Conservation (phyloP, 192 early-diverging fungal genomes). For the Cladochytrium replicatum region DNA sequence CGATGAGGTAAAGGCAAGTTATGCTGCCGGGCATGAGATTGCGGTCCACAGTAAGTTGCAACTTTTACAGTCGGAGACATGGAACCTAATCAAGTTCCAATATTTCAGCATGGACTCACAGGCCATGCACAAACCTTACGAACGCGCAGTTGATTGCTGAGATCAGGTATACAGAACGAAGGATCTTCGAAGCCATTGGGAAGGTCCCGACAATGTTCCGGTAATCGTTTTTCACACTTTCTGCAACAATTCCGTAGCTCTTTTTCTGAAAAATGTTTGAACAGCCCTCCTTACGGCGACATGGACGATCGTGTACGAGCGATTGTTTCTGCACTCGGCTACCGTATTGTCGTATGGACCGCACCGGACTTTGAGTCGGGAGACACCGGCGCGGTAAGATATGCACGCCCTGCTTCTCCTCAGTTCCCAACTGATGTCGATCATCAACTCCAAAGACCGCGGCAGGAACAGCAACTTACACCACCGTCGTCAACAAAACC, state of each 20-base stretch:
- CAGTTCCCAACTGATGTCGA: no score
- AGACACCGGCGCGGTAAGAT: no score
- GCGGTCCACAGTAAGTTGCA: conserved; percentile 41
- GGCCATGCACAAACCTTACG: conserved; percentile 34
- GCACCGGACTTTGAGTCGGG: conserved; percentile 16
- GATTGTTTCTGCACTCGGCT: conserved; percentile 49
- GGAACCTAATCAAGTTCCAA: no score
- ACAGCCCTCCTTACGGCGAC: conserved; percentile 65
- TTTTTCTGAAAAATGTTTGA: no score
- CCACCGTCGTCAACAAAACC: no score
- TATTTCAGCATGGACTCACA: conserved; percentile 53
- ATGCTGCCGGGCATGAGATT: conserved; percentile 22
- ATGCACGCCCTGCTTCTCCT: neutral
- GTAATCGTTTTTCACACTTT: no score
- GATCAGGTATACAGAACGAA: conserved; percentile 52
- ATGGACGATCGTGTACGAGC: conserved; percentile 61
- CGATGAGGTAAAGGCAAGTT: conserved; percentile 25
- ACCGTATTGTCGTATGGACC: conserved; percentile 28
- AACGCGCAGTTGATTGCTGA: conserved; percentile 51
- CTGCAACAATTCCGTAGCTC: no score
- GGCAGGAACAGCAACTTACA: no score
- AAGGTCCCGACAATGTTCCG: conserved; percentile 39
- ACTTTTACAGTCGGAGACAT: no score
- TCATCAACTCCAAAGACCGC: no score
- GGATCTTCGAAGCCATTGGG: conserved; percentile 30